Percentiles rank a stretch among this genome's conserved stretches.
These are phyloP conservation scores for Vicia faba DNA, from an alignment of 306 rosid genomes.

Conservation along the genomic window DNA sequence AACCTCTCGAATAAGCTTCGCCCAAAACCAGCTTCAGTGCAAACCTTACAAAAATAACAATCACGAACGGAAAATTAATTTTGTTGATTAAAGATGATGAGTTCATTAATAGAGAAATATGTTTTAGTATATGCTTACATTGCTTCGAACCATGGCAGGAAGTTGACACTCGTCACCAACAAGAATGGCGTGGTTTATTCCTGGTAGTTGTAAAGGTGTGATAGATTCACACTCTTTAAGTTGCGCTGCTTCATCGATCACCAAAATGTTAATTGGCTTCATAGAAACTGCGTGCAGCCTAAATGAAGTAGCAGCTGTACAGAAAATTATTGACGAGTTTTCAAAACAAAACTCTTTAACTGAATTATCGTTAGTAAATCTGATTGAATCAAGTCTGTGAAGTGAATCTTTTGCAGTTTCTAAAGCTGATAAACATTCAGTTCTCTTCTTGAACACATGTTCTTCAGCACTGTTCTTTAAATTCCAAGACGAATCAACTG, in stretches of 20 bases:
- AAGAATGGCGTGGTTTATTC: conserved; percentile 57
- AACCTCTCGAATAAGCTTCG: conserved; percentile 75
- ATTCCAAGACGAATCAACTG: not conserved
- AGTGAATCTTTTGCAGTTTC: conserved; percentile 41
- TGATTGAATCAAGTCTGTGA: conserved; percentile 35
- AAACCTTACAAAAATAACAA: conserved; percentile 43
- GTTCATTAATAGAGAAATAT: not conserved
- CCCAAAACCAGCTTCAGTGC: conserved; percentile 57
- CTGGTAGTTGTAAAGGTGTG: conserved; percentile 51
- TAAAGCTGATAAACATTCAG: conserved; percentile 45
- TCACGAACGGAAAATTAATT: not conserved
- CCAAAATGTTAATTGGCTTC: conserved; percentile 50
- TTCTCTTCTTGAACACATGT: conserved; percentile 34
- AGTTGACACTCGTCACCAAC: conserved; percentile 74
- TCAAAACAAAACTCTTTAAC: conserved; percentile 52
- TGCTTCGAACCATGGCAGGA: conserved; percentile 59
- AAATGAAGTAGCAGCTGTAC: conserved; percentile 61
- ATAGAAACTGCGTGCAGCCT: conserved; percentile 43
- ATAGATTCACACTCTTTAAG: conserved; percentile 68
- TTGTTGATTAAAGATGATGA: not conserved
- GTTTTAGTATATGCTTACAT: conserved; percentile 42
- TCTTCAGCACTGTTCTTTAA: not conserved
- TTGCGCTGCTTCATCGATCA: conserved; percentile 79
- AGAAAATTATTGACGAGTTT: conserved; percentile 58
- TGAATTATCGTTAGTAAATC: not conserved